Percentiles rank a stretch among this genome's conserved stretches.
Conservation (phyloP, 148 eudicot genomes). For the Chenopodium album region DNA sequence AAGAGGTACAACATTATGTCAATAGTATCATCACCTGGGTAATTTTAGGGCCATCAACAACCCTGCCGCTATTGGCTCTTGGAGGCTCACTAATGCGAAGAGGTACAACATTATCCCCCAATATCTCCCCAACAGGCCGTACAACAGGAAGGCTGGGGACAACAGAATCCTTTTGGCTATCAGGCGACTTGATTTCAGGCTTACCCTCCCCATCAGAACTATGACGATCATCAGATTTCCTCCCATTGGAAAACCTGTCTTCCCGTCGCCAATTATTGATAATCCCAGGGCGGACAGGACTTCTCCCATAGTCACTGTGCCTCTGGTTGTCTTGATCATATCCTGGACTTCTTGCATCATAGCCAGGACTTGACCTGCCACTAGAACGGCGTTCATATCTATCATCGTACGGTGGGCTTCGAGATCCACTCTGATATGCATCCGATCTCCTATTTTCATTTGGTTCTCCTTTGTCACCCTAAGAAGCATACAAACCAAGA, state of each 20-base stretch:
- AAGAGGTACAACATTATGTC: too few species aligned
- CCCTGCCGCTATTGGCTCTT: constrained; percentile 53
- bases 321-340: constrained; percentile 54
- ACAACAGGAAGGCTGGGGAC: constrained; percentile 65
- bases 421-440: constrained; percentile 56
- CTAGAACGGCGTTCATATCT: constrained; percentile 58
- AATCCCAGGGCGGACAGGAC: constrained; percentile 69
- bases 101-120: constrained; percentile 73
- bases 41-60: constrained; percentile 37
- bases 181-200: constrained; percentile 75
- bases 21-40: constrained; percentile 55
- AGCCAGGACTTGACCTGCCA: constrained; percentile 76
- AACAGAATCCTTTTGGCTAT: constrained; percentile 51
- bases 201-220: constrained; percentile 65
- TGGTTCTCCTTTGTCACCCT: constrained; percentile 72
- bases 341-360: constrained; percentile 78
- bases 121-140: constrained; percentile 80
- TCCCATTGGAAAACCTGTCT: constrained; percentile 88
- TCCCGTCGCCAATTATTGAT: constrained; percentile 83
- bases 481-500: constrained; percentile 30
- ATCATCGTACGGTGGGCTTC: constrained; percentile 80
- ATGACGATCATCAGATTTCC: constrained; percentile 57
- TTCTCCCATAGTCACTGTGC: constrained; percentile 53
- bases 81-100: constrained; percentile 93
- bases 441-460: constrained; percentile 58